Conservation (phyloP, 2,329 filamentous ascomycete genomes). For the Scolecobasidium constrictum region DNA sequence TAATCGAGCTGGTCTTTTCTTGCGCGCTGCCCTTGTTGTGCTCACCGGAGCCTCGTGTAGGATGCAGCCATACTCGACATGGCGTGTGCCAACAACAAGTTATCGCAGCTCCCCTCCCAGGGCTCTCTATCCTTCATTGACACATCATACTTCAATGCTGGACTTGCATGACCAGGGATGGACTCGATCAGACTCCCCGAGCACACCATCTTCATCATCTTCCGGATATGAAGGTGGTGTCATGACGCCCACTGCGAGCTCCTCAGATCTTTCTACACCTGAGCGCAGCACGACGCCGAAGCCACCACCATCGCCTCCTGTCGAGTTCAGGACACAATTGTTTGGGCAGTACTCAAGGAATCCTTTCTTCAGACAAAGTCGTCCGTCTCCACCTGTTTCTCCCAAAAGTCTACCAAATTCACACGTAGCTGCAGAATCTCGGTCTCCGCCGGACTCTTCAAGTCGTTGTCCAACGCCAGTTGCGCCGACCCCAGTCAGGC, state of each 20-base stretch:
- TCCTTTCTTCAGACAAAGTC: slow-evolving; percentile 12
- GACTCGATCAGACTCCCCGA: slow-evolving; percentile 24
- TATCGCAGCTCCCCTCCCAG: slow-evolving; percentile 18
- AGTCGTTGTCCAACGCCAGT: slow-evolving; percentile 27
- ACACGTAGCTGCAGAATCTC: slow-evolving; percentile 3
- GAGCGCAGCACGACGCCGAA: slow-evolving; percentile 6
- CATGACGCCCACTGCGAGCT: slow-evolving; percentile 7
- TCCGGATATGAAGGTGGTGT: slow-evolving; percentile 15
- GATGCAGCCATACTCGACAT: slow-evolving; percentile 26
- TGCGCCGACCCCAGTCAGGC: slow-evolving; percentile 24
- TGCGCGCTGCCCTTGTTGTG: background rate
- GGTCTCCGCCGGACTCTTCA: slow-evolving; percentile 24
- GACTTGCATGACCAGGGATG: slow-evolving; percentile 26
- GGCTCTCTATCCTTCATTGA: slow-evolving; percentile 20
- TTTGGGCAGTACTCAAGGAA: slow-evolving; percentile 2
- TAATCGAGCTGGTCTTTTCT: background rate
- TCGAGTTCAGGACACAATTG: slow-evolving; percentile 1
- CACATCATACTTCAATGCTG: slow-evolving; percentile 28
- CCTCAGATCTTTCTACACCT: slow-evolving; percentile 5
- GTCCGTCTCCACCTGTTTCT: slow-evolving; percentile 20
- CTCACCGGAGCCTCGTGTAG: background rate
- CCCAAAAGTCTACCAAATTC: slow-evolving; percentile 24
- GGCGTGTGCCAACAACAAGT: slow-evolving; percentile 18
- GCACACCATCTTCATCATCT: slow-evolving; percentile 28
- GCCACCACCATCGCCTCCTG: background rate